Base-by-base conservation (phyloP, 2,329 filamentous ascomycete genomes). In the Diaporthe batatas region DNA sequence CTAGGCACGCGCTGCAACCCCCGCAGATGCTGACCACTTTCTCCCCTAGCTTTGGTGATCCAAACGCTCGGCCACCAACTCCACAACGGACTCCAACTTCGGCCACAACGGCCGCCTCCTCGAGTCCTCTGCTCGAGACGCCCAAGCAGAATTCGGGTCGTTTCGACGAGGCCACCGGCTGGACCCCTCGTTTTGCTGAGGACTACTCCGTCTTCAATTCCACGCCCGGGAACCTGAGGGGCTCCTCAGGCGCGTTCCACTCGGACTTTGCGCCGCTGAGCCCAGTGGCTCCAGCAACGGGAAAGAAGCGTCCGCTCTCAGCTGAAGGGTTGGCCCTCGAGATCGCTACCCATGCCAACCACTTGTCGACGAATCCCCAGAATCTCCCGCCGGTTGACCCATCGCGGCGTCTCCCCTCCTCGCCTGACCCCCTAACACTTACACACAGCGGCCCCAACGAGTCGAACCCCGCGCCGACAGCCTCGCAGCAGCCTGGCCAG, bases 171-270 rank as follows among this genome's bases (percentile, higher is more conserved):
- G 80, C 85, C 68, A 83, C 84, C 76, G 85, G 85, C 76, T 89
- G 87, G 86, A 91, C 89, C 57, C 89, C 90, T 79, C 86, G 85
- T 72, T 91, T 91, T 82, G 89, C 89, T 75, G 89, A 91, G 79
- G 89, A 91, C 76, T 91, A 90, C 78, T 90, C 89, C 75, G 89
- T 91, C 78, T 91, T 91, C 83, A 90, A 90, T 81, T 83, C 86
- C n/a, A 91, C 89, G 11, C 90, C 90, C 21, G 89, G 88, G 62
- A 89, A 90, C 78, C 83, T 91, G 70, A 84, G 83, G 77, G 86
- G 83, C 69, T 54, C n/a, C 32, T 64, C 65, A 32, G 83, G 79
- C 72, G 79, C 81, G 18, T 89, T 88, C 78, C 77, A 81, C 75
- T 18, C 49, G 39, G 86, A 87, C 76, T 85, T 86, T 77, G 77